Evolutionary conservation across 768 basidiomycete species (phyloP).

Genomic region (Suillus alpinus): DNA sequence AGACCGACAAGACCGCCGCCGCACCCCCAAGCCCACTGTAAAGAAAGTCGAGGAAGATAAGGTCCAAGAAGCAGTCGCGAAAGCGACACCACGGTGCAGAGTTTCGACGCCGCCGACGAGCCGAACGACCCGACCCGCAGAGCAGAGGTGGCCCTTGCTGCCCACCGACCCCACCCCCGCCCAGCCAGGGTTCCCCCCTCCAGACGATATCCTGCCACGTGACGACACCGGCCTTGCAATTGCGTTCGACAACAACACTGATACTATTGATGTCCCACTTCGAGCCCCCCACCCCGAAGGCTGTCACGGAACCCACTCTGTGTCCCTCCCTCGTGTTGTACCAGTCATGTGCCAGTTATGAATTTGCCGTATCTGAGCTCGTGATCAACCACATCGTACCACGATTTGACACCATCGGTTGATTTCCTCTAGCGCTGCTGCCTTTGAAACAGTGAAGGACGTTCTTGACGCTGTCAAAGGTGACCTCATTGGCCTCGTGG

Average conservation of each 20-base stretch:
- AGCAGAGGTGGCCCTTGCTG: slow-evolving; percentile 67
- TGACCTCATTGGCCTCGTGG: slow-evolving; percentile 75
- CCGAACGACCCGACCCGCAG: slow-evolving; percentile 63
- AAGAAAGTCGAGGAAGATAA: slow-evolving; percentile 33
- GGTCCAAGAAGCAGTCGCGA: slow-evolving; percentile 24
- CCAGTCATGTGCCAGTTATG: slow-evolving; percentile 75
- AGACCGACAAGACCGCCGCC: slow-evolving; percentile 39
- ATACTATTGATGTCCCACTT: slow-evolving; percentile 64
- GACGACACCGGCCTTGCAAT: slow-evolving; percentile 23
- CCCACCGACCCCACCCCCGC: slow-evolving; percentile 27
- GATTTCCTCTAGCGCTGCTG: slow-evolving; percentile 68
- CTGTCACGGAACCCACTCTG: slow-evolving; percentile 29
- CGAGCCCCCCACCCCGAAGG: slow-evolving; percentile 57
- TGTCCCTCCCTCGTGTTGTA: slow-evolving; percentile 69
- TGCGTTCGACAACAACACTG: slow-evolving; percentile 20
- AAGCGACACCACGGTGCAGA: slow-evolving; percentile 41
- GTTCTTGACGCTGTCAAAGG: slow-evolving; percentile 77
- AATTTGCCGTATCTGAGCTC: slow-evolving; percentile 74
- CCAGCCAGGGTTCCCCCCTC: slow-evolving; percentile 22
- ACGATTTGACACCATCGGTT: slow-evolving; percentile 89
- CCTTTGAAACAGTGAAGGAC: slow-evolving; percentile 61
- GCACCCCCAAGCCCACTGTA: slow-evolving; percentile 48
- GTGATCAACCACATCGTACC: slow-evolving; percentile 85
- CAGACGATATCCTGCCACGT: slow-evolving; percentile 24
- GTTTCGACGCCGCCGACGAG: slow-evolving; percentile 49